phyloP scores from a whole-genome alignment of 1,284 basidiomycete species.

The Xerocomus minutiporus region DNA sequence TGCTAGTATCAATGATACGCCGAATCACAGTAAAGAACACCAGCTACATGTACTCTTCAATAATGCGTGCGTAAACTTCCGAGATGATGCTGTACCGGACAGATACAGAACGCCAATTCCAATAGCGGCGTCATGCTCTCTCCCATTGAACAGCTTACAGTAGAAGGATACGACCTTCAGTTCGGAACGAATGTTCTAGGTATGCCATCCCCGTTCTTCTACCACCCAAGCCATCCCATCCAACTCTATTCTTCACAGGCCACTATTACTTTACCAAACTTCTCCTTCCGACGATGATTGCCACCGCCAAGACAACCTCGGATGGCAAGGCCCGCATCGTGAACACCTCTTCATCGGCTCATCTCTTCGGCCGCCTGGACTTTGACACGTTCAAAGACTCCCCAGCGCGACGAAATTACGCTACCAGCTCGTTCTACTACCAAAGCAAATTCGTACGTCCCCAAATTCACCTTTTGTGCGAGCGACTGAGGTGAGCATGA shows the following conservation, averaged over 20 bases:
- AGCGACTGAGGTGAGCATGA: neutral
- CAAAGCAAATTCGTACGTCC: constrained; percentile 44
- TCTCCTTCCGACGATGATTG: constrained; percentile 42
- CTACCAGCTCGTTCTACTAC: constrained; percentile 34
- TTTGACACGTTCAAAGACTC: constrained; percentile 38
- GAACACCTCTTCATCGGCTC: constrained; percentile 37
- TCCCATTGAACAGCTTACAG: constrained; percentile 40
- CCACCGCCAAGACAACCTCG: constrained; percentile 28
- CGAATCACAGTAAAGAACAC: constrained; percentile 35
- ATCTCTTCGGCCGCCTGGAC: constrained; percentile 28
- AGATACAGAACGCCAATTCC: constrained; percentile 24
- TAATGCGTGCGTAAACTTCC: constrained; percentile 22
- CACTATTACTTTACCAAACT: constrained; percentile 49
- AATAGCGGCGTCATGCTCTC: constrained; percentile 52
- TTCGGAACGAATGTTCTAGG: constrained; percentile 55
- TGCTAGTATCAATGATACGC: neutral
- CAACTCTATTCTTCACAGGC: constrained; percentile 14
- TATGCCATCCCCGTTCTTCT: neutral
- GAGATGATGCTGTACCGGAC: too few species aligned
- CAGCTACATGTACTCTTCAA: constrained; percentile 25
- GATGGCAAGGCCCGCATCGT: constrained; percentile 42
- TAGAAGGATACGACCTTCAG: constrained; percentile 53
- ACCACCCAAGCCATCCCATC: neutral
- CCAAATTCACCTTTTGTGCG: too few species aligned
- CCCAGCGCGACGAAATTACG: constrained; percentile 30